Base-by-base conservation (phyloP, 495 filamentous ascomycete genomes). In the Lophiostoma macrostomum region DNA sequence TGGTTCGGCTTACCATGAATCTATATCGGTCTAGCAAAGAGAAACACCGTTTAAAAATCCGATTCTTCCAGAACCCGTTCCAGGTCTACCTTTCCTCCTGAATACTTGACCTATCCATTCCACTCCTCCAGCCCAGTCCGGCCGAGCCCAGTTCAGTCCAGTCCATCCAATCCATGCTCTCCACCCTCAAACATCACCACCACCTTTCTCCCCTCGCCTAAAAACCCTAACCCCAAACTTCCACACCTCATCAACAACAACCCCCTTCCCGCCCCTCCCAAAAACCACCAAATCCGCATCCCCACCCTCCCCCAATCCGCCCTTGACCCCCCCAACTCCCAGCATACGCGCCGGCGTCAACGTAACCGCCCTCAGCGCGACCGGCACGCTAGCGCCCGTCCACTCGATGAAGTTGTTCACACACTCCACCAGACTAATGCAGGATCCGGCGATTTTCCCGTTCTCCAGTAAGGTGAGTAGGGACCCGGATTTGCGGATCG, bases 281-380 rank as follows among this genome's bases (percentile, higher is more conserved):
- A 91, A 65, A 1, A 91, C 76, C 20, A 91, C 79, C 48, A 94
- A 63, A 70, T 94, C 88, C 1, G 88, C 88, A 75, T 94, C 88
- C 3, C 85, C 85, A 16, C 81, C 86, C 27, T 76, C 73, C 1
- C 79, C 75, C 46, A 94, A 66, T 0, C 67, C 74, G 0, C 88
- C 88, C 73, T 91, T 91, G 20, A 80, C 69, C 2, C 73, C 76
- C 39, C 81, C 62, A 35, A 90, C 43, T 0, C 83, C 83, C 20
- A 94, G 67, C 81, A 94, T 84, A 14, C 73, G 72, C 1, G 88
- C 88, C 10, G 88, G 88, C 7, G 82, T 84, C 12, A 74, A 73
- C 1, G 88, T 90, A 8, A 88, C 88, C 0, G 86, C 78, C 50
- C 75, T 78, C 19, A 94, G 67, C 0, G 82, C 85, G 61, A 80